phyloP scores from a whole-genome alignment of 139 green algal genomes.

The Volvox reticuliferus region DNA sequence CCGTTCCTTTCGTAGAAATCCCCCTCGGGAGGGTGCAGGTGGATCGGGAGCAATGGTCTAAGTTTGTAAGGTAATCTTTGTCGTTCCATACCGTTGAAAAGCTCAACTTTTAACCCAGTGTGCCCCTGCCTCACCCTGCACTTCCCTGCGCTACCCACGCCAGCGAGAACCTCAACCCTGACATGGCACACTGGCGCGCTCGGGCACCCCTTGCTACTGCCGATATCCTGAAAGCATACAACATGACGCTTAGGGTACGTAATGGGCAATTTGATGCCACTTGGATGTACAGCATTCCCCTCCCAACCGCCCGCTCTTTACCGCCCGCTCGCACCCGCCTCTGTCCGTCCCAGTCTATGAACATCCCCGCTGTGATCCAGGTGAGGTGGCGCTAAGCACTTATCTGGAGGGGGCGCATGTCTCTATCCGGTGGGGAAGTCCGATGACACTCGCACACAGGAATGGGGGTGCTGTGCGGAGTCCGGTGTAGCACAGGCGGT shows the following conservation, averaged over 20 bases:
- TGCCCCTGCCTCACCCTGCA: background rate
- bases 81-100: too few relatives aligned
- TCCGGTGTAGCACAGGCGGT: background rate
- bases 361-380: constrained; percentile 12
- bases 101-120: too few relatives aligned
- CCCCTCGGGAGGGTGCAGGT: background rate
- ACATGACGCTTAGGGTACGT: background rate
- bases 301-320: background rate
- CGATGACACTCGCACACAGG: background rate
- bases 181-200: background rate
- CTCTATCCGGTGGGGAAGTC: too few relatives aligned
- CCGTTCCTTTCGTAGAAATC: background rate
- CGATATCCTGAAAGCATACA: background rate
- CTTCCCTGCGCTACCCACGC: background rate
- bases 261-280: too few relatives aligned
- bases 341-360: background rate
- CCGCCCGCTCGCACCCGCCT: background rate
- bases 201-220: background rate
- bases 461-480: background rate
- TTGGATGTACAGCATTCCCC: background rate
- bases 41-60: background rate
- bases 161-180: background rate
- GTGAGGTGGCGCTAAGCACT: background rate
- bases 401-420: too few relatives aligned
- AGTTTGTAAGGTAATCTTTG: background rate